Conservation (phyloP, 2,329 filamentous ascomycete genomes). For the Neurospora sp. region DNA sequence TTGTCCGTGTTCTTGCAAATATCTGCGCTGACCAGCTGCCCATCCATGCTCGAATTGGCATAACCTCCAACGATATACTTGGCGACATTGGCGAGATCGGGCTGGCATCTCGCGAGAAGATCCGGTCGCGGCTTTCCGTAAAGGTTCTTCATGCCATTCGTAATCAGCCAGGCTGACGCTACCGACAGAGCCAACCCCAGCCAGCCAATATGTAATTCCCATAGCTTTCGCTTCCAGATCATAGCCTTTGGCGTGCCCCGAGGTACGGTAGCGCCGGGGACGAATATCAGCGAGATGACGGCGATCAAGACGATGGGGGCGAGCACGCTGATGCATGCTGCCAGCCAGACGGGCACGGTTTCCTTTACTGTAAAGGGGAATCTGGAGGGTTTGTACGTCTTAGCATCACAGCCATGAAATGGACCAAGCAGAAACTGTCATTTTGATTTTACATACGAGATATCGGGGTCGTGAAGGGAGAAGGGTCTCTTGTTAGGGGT, state of each 20-base stretch:
- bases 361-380: constrained; percentile 64
- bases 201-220: constrained; percentile 83
- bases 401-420: constrained; percentile 3
- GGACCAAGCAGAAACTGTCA: background rate
- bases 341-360: constrained; percentile 56
- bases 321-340: constrained; percentile 53
- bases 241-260: constrained; percentile 51
- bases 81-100: constrained; percentile 55
- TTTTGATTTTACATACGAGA: constrained; percentile 44
- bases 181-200: constrained; percentile 69
- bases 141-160: constrained; percentile 74
- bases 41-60: constrained; percentile 39
- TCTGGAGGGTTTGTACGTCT: constrained; percentile 24
- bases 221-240: constrained; percentile 73
- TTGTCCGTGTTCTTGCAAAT: constrained; percentile 64
- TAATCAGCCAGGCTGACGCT: constrained; percentile 66
- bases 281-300: constrained; percentile 56
- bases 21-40: constrained; percentile 60
- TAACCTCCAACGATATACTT: constrained; percentile 55
- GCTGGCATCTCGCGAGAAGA: constrained; percentile 67
- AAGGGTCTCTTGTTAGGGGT: constrained; percentile 62
- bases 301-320: constrained; percentile 60
- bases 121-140: constrained; percentile 69
- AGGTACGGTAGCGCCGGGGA: constrained; percentile 61
- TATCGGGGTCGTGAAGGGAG: constrained; percentile 61